Evolutionary conservation across 108 stramenopile species (phyloP).

Genomic region (Ochromonas danica): DNA sequence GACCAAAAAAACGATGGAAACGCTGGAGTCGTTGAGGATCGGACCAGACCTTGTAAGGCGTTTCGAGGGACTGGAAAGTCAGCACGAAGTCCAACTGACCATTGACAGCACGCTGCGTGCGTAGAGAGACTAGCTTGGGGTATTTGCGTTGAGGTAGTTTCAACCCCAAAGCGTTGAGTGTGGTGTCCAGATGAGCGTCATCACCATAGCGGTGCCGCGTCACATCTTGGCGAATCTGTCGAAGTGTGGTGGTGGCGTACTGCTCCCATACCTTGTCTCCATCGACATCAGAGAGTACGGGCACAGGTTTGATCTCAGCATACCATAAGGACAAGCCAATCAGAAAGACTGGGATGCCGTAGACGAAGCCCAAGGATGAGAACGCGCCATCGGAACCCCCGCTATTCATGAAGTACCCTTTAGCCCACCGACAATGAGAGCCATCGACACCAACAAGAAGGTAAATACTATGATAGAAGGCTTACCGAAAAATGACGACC

Average conservation of each 20-base stretch:
- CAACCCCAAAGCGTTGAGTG: slow-evolving; percentile 86
- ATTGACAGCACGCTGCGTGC: slow-evolving; percentile 63
- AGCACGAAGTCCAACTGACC: slow-evolving; percentile 73
- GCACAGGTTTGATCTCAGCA: slow-evolving; percentile 91
- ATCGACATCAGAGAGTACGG: slow-evolving; percentile 24
- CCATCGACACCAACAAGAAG: no score
- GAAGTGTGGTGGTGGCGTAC: slow-evolving; percentile 82
- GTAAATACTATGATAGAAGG: no score
- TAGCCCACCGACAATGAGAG: no score
- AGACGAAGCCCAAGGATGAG: slow-evolving; percentile 90
- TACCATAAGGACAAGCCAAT: slow-evolving; percentile 90
- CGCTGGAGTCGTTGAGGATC: slow-evolving; percentile 81
- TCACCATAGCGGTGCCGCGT: slow-evolving; percentile 97
- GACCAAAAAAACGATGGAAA: slow-evolving; percentile 67
- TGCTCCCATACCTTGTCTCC: slow-evolving; percentile 62
- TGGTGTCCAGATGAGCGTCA: slow-evolving; percentile 95
- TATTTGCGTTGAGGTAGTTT: slow-evolving; percentile 88
- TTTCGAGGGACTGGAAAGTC: slow-evolving; percentile 85
- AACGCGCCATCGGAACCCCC: slow-evolving; percentile 74
- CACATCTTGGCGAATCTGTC: slow-evolving; percentile 87
- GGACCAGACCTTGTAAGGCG: slow-evolving; percentile 95
- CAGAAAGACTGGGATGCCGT: slow-evolving; percentile 89
- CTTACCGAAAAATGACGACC: slow-evolving; percentile 77
- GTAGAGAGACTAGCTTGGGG: slow-evolving; percentile 84
- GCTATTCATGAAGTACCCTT: slow-evolving; percentile 72